Conservation (phyloP, 2,329 filamentous ascomycete species). For the Paraphoma sp. region DNA sequence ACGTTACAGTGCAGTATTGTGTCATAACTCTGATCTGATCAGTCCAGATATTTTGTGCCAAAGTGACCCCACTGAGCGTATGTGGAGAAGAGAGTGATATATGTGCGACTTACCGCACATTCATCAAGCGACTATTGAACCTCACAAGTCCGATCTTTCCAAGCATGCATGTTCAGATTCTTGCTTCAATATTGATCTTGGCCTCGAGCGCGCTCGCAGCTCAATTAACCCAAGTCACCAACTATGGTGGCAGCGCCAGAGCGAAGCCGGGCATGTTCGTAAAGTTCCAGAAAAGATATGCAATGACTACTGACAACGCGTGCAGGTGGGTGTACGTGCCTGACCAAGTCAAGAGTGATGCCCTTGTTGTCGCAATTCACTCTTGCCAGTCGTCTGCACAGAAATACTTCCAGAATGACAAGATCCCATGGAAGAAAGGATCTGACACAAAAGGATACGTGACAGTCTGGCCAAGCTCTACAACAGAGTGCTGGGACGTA, state of each 20-base stretch:
- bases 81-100: conserved; percentile 3
- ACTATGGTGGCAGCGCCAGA: conserved; percentile 33
- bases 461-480: conserved; percentile 39
- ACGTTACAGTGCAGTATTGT: neutral
- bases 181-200: conserved; percentile 18
- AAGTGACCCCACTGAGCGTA: conserved; percentile 3
- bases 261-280: conserved; percentile 38
- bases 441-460: conserved; percentile 40
- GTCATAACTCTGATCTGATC: neutral
- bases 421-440: conserved; percentile 40
- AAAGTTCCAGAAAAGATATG: neutral
- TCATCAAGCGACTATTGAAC: neutral
- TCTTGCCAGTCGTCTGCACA: conserved; percentile 39
- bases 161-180: conserved; percentile 22
- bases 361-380: conserved; percentile 39
- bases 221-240: conserved; percentile 33
- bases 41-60: neutral
- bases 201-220: conserved; percentile 23
- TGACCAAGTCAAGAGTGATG: conserved; percentile 32
- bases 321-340: conserved; percentile 40
- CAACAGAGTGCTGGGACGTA: conserved; percentile 64
- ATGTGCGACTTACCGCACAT: neutral
- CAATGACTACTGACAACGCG: neutral
- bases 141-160: neutral
- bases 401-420: conserved; percentile 35